Evolutionary conservation across 1,284 basidiomycete species (phyloP).

Genomic region (Entoloma clypeatum): DNA sequence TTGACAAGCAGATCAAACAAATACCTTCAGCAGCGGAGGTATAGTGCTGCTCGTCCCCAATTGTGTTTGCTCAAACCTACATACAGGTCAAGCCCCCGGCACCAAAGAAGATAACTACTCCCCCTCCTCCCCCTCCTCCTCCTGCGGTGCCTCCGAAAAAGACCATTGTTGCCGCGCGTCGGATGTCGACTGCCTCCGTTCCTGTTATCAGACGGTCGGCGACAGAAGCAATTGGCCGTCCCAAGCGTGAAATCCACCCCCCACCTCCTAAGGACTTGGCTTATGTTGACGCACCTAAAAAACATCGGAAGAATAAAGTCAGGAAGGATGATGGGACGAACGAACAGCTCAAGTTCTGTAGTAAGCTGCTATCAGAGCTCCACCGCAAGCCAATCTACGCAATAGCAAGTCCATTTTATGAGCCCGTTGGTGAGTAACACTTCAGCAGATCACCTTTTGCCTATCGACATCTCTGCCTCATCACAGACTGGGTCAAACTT

Average conservation of each 20-base stretch:
- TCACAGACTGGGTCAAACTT: constrained; percentile 69
- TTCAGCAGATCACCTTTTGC: constrained; percentile 2
- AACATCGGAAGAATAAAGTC: constrained; percentile 57
- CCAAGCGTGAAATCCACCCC: constrained; percentile 96
- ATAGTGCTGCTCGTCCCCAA: constrained; percentile 20
- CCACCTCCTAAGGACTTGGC: constrained; percentile 90
- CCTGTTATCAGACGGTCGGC: constrained; percentile 77
- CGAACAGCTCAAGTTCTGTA: constrained; percentile 85
- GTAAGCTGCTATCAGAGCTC: constrained; percentile 74
- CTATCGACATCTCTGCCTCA: constrained; percentile 10
- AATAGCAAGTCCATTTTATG: constrained; percentile 85
- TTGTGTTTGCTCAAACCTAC: constrained; percentile 11
- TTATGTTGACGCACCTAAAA: constrained; percentile 75
- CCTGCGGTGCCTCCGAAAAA: constrained; percentile 43
- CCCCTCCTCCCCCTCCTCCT: constrained; percentile 41
- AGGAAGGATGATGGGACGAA: constrained; percentile 67
- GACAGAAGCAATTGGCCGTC: constrained; percentile 62
- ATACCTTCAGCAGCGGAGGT: constrained; percentile 78
- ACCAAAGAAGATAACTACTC: constrained; percentile 48
- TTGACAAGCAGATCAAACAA: constrained; percentile 86
- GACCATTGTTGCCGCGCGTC: constrained; percentile 43
- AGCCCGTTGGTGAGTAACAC: constrained; percentile 77
- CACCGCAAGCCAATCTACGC: constrained; percentile 76
- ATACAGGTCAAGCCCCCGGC: constrained; percentile 45
- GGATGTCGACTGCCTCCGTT: constrained; percentile 72